Evolutionary conservation across 2,329 filamentous ascomycete genomes (phyloP).

Genomic region (Aschersonia sp.): DNA sequence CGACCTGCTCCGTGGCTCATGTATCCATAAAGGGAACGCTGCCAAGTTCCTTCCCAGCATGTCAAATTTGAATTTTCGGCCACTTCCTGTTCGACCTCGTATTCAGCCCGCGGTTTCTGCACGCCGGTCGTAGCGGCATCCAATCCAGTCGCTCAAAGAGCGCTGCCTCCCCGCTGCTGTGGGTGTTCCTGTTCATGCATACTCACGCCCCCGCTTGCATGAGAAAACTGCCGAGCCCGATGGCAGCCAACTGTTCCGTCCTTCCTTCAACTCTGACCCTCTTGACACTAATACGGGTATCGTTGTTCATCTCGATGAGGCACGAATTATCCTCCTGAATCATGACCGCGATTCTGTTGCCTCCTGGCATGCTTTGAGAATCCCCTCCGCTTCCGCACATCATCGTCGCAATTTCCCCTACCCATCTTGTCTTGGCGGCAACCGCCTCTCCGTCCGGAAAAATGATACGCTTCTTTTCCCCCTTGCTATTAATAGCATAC

Average conservation of each 20-base stretch:
- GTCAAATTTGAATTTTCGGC: too few relatives aligned
- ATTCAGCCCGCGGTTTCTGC: too few relatives aligned
- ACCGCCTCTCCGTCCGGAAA: conserved; percentile 18
- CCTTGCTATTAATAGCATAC: conserved; percentile 12
- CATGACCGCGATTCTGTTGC: neutral
- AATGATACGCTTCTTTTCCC: conserved; percentile 20
- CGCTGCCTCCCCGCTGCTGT: neutral
- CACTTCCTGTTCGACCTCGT: too few relatives aligned
- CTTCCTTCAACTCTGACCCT: conserved; percentile 20
- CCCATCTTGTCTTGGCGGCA: conserved; percentile 1
- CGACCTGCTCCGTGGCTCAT: too few relatives aligned
- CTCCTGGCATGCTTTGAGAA: neutral
- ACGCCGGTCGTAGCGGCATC: too few relatives aligned
- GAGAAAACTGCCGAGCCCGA: neutral
- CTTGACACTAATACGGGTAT: conserved; percentile 11
- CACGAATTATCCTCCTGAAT: conserved; percentile 3
- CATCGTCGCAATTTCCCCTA: conserved; percentile 2
- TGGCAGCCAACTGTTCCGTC: conserved; percentile 10
- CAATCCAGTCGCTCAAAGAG: too few relatives aligned
- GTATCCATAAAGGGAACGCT: too few relatives aligned
- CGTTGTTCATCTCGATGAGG: neutral
- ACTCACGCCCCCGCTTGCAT: neutral
- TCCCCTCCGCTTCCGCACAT: conserved; percentile 5
- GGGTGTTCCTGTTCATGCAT: neutral
- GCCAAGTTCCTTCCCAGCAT: too few relatives aligned